A percentile compares a stretch with the other conserved stretches of the same genome.
These are phyloP conservation scores for Eucalyptus cloeziana DNA, from an alignment of 345 rosid species.

Conservation along the genomic window DNA sequence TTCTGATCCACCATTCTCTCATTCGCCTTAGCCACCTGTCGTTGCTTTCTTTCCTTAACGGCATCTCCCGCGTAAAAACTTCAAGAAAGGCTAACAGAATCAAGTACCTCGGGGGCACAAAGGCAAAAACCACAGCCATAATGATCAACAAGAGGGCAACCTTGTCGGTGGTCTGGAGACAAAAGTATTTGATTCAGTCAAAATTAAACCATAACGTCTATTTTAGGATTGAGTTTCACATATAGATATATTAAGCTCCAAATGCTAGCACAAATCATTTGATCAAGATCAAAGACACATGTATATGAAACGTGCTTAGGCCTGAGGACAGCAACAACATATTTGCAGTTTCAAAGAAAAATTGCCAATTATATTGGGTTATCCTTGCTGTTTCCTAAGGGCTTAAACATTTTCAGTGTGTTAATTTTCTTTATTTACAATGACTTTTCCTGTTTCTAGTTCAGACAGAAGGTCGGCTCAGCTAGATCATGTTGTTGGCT, in stretches of 20 bases:
- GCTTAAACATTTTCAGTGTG: background rate
- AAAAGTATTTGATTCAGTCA: background rate
- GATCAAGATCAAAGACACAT: background rate
- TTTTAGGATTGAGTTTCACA: background rate
- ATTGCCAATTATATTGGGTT: background rate
- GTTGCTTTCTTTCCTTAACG: conserved; percentile 68
- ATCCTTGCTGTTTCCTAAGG: background rate
- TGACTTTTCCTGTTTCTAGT: background rate
- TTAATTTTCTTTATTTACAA: background rate
- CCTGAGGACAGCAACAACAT: background rate
- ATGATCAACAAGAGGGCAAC: conserved; percentile 45
- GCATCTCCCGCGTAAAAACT: conserved; percentile 68
- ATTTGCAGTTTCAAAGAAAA: background rate
- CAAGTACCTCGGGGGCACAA: conserved; percentile 47
- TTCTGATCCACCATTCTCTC: conserved; percentile 88
- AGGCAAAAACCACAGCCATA: conserved; percentile 33
- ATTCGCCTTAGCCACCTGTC: conserved; percentile 50
- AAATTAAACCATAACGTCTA: background rate
- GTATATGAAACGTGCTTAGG: background rate
- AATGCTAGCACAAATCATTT: background rate
- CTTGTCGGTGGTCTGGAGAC: conserved; percentile 64
- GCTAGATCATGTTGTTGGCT: background rate
- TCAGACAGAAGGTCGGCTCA: background rate
- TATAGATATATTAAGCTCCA: background rate
- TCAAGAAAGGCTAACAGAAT: conserved; percentile 46